phyloP scores from a whole-genome alignment of 176 grass and related monocot genomes.

The Eremochloa ophiuroides region DNA sequence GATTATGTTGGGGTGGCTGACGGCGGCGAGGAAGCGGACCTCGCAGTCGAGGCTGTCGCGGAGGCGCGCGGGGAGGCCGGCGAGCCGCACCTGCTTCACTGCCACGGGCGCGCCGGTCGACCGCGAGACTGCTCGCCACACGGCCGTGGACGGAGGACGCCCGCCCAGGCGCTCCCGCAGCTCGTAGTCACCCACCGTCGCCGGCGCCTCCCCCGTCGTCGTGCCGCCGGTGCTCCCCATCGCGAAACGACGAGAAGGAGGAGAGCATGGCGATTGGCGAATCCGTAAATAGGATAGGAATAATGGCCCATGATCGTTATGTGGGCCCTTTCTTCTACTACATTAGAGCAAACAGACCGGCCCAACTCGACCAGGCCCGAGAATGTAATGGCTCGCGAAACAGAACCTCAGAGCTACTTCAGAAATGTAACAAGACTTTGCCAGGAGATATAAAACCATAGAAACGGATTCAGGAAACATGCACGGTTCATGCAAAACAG shows the following conservation, averaged over 20 bases:
- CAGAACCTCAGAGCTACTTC: background rate
- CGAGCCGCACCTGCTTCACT: slow-evolving; percentile 59
- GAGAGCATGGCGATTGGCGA: background rate
- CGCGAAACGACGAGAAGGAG: background rate
- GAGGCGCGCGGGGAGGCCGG: slow-evolving; percentile 35
- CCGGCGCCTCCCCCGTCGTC: background rate
- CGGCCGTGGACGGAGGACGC: slow-evolving; percentile 7
- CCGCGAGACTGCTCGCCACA: slow-evolving; percentile 32
- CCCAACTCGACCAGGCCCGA: background rate
- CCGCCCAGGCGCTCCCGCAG: slow-evolving; percentile 33
- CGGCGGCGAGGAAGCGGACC: slow-evolving; percentile 47
- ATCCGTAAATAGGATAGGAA: background rate
- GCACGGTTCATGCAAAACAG: background rate
- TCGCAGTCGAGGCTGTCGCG: slow-evolving; percentile 63
- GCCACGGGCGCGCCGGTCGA: slow-evolving; percentile 26
- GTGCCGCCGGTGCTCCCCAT: background rate
- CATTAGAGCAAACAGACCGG: background rate
- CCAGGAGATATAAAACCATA: background rate
- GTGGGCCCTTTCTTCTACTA: background rate
- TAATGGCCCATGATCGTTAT: background rate
- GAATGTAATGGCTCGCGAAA: background rate
- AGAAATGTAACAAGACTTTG: background rate
- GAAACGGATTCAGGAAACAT: background rate
- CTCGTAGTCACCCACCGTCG: slow-evolving; percentile 40
- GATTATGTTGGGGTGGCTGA: slow-evolving; percentile 60